Percentiles rank a stretch among this genome's conserved stretches.
Conservation (phyloP, 768 basidiomycete species). For the Boletus rubropictus region DNA sequence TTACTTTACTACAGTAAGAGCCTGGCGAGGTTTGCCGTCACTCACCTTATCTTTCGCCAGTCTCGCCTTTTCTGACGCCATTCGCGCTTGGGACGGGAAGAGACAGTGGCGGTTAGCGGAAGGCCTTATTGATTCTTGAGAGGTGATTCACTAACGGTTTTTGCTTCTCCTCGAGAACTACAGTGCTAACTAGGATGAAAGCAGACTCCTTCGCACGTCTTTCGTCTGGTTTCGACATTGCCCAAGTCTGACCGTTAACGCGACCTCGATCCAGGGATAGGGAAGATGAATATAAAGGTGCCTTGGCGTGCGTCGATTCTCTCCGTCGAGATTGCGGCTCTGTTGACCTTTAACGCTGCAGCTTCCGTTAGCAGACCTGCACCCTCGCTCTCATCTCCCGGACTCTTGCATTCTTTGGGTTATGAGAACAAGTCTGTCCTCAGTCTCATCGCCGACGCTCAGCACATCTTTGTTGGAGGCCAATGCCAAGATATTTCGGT, state of each 20-base stretch:
- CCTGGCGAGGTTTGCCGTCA: neutral
- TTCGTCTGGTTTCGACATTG: neutral
- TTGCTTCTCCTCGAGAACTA: neutral
- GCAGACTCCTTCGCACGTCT: neutral
- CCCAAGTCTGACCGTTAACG: conserved; percentile 2
- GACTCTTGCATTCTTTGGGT: conserved; percentile 63
- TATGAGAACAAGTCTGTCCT: conserved; percentile 66
- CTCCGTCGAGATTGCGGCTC: neutral
- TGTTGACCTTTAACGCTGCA: conserved; percentile 22
- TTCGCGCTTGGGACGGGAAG: conserved; percentile 7
- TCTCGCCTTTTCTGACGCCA: conserved; percentile 33
- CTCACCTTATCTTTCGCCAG: conserved; percentile 31
- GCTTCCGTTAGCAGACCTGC: conserved; percentile 58
- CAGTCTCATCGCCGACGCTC: conserved; percentile 64
- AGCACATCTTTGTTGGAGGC: conserved; percentile 77
- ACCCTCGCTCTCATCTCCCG: conserved; percentile 41
- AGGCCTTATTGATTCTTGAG: neutral
- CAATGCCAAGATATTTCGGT: conserved; percentile 76
- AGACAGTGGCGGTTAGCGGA: conserved; percentile 3
- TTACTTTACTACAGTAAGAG: neutral
- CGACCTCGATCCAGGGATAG: neutral
- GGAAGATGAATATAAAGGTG: conserved; percentile 9
- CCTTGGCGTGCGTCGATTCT: conserved; percentile 24
- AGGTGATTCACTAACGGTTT: neutral
- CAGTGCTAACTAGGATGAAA: neutral